Evolutionary conservation across 139 green algal species (phyloP).

Genomic region (Chlamydomonas sp.): DNA sequence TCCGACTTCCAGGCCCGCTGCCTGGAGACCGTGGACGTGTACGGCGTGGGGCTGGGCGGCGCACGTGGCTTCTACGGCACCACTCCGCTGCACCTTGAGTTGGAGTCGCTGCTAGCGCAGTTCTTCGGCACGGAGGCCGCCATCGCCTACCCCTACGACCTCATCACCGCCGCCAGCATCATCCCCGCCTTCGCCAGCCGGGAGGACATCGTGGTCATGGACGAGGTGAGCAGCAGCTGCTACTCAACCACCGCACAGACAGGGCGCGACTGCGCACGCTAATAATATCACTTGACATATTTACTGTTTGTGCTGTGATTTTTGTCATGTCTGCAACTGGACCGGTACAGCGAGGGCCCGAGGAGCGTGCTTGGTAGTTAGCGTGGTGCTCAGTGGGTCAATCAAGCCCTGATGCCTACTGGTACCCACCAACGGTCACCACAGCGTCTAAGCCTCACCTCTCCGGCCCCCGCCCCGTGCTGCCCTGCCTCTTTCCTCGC

Average conservation of each 20-base stretch:
- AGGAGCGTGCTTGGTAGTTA: too few relatives aligned
- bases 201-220: slow-evolving; percentile 88
- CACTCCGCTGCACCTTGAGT: slow-evolving; percentile 90
- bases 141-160: slow-evolving; percentile 95
- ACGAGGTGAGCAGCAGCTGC: slow-evolving; percentile 63
- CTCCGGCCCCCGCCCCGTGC: too few relatives aligned
- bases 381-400: too few relatives aligned
- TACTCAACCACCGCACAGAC: too few relatives aligned
- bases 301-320: too few relatives aligned
- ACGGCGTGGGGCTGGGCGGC: slow-evolving; percentile 94
- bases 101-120: slow-evolving; percentile 67
- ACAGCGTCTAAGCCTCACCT: too few relatives aligned
- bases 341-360: too few relatives aligned
- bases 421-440: too few relatives aligned
- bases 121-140: slow-evolving; percentile 89
- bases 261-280: too few relatives aligned
- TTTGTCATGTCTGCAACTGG: neutral
- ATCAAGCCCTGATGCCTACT: too few relatives aligned
- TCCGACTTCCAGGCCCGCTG: neutral
- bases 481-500: neutral
- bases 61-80: slow-evolving; percentile 98
- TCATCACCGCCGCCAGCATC: slow-evolving; percentile 86
- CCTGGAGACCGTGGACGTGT: slow-evolving; percentile 82
- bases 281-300: too few relatives aligned
- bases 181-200: slow-evolving; percentile 93